Conservation (phyloP, 2,329 filamentous ascomycete species). For the Dothistroma pini region DNA sequence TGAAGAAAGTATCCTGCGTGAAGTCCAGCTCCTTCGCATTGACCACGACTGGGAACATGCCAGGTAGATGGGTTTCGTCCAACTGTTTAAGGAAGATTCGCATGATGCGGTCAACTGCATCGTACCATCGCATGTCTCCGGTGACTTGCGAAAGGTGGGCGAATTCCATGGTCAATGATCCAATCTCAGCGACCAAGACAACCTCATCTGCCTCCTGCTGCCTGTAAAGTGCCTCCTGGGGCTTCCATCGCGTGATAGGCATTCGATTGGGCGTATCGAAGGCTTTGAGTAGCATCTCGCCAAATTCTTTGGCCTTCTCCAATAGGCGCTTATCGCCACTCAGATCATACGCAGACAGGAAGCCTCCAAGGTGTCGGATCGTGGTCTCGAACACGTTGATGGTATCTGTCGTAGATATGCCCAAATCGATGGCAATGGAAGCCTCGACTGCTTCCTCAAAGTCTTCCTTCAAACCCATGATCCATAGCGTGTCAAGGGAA, state of each 20-base stretch:
- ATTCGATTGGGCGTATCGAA: conserved; percentile 48
- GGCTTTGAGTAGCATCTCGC: conserved; percentile 45
- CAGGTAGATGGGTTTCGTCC: conserved; percentile 42
- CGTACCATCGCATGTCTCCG: conserved; percentile 45
- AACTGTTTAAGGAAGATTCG: conserved; percentile 42
- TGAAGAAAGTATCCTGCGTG: conserved; percentile 39
- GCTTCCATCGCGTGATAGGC: conserved; percentile 46
- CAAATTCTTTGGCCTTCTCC: conserved; percentile 37
- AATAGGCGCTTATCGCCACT: conserved; percentile 35
- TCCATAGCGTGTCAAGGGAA: conserved; percentile 46
- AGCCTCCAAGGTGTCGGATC: conserved; percentile 42
- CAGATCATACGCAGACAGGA: conserved; percentile 37
- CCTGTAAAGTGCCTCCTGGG: conserved; percentile 38
- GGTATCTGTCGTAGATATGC: conserved; percentile 35
- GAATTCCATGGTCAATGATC: conserved; percentile 48
- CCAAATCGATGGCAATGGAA: conserved; percentile 43
- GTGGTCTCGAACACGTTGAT: conserved; percentile 51
- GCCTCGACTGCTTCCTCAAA: conserved; percentile 46
- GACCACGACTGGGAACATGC: conserved; percentile 48
- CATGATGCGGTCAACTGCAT: conserved; percentile 45
- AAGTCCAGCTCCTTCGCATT: conserved; percentile 41
- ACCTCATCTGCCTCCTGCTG: conserved; percentile 40
- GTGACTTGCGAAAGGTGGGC: conserved; percentile 46
- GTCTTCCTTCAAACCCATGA: conserved; percentile 48
- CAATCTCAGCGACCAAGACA: conserved; percentile 47